These are phyloP conservation scores for Aegilops umbellulata DNA, from an alignment of 176 grass and related monocot genomes.

Conservation along the genomic window DNA sequence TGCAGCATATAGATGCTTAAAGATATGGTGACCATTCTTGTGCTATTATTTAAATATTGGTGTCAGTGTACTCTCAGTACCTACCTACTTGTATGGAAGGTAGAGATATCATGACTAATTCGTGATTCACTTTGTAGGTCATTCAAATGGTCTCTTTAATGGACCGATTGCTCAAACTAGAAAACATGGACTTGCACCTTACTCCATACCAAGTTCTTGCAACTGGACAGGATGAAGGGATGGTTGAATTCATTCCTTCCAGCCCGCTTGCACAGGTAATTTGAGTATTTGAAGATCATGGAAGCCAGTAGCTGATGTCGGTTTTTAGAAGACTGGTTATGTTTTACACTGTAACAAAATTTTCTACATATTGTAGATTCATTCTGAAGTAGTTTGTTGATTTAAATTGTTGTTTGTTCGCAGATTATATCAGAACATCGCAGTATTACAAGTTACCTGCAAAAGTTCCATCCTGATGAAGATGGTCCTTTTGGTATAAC, in stretches of 20 bases:
- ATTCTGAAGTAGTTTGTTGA: constrained; percentile 24
- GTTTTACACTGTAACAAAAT: constrained; percentile 3
- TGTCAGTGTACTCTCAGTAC: neutral
- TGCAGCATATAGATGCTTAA: neutral
- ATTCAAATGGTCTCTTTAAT: constrained; percentile 98
- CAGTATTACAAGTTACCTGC: constrained; percentile 91
- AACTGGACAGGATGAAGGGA: constrained; percentile 97
- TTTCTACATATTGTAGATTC: constrained; percentile 14
- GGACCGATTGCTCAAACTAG: constrained; percentile 98
- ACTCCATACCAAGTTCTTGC: constrained; percentile 91
- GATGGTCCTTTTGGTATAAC: constrained; percentile 98
- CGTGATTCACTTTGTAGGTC: constrained; percentile 42
- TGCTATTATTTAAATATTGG: constrained; percentile 1
- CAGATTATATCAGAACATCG: constrained; percentile 98
- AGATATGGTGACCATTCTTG: neutral
- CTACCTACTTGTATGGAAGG: neutral
- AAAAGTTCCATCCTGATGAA: constrained; percentile 93
- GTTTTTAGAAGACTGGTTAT: constrained; percentile 15
- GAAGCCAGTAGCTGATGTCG: neutral
- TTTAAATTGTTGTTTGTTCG: constrained; percentile 21
- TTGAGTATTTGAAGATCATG: constrained; percentile 6
- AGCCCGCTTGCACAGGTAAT: constrained; percentile 96
- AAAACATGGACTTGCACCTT: constrained; percentile 97
- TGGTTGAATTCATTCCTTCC: constrained; percentile 94
- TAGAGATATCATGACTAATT: constrained; percentile 24